Conservation (phyloP, 164 flowering plant genomes). For the Paratinospora sagittata region DNA sequence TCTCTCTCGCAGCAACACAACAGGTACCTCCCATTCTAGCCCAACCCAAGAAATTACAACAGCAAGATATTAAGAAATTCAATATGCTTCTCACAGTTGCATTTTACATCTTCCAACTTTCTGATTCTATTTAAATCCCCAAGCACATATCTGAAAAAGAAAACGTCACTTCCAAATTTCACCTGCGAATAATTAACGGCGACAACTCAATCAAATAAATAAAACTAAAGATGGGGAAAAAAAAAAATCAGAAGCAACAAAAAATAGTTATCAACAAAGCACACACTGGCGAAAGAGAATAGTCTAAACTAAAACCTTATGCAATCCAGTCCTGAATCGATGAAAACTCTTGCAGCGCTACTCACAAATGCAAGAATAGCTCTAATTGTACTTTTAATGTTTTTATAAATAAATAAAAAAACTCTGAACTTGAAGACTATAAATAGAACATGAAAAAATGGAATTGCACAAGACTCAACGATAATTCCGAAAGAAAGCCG, state of each 20-base stretch:
- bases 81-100: not conserved
- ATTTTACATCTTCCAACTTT: not conserved
- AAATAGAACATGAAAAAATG: not conserved
- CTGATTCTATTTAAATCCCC: slow-evolving; percentile 6
- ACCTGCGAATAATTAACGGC: not conserved
- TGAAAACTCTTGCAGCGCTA: not conserved
- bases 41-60: slow-evolving; percentile 14
- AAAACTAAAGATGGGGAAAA: not conserved
- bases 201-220: too few relatives aligned
- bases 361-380: not conserved
- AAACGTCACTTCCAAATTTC: not conserved
- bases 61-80: slow-evolving; percentile 7
- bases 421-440: not conserved
- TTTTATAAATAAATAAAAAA: too few relatives aligned
- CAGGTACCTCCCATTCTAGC: slow-evolving; percentile 69
- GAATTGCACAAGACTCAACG: slow-evolving; percentile 10
- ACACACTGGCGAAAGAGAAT: too few relatives aligned
- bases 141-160: not conserved
- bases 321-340: not conserved
- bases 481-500: not conserved
- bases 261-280: not conserved
- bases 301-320: too few relatives aligned
- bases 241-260: not conserved
- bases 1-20: slow-evolving; percentile 83
- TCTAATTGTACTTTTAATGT: not conserved